A percentile compares a stretch with the other conserved stretches of the same genome.
Conservation (phyloP, 805 yeast species). For the Candida patagonica region DNA sequence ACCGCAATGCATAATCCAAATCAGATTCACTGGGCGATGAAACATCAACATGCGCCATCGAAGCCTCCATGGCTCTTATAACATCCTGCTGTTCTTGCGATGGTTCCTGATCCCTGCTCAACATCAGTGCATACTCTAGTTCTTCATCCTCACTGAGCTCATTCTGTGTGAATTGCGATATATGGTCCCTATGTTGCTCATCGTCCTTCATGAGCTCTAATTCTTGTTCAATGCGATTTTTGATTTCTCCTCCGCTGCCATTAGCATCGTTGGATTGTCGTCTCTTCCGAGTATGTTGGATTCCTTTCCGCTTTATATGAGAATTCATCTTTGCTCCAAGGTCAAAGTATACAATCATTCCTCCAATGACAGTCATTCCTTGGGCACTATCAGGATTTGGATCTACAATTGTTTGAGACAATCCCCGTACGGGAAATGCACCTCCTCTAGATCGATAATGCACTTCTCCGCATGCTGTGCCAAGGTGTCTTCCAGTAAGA, state of each 20-base stretch:
- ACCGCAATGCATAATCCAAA: conserved; percentile 7
- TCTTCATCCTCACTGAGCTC: conserved; percentile 26
- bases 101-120: conserved; percentile 18
- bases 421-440: background rate
- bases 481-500: conserved; percentile 21
- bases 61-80: conserved; percentile 13
- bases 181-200: conserved; percentile 14
- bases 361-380: conserved; percentile 21
- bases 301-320: conserved; percentile 16
- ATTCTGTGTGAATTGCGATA: conserved; percentile 12
- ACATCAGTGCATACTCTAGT: conserved; percentile 24
- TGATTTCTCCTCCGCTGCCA: conserved; percentile 12
- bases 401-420: conserved; percentile 10
- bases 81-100: conserved; percentile 8
- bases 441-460: background rate
- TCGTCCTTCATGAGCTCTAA: conserved; percentile 19
- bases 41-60: conserved; percentile 7
- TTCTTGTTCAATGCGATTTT: conserved; percentile 19
- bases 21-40: conserved; percentile 3
- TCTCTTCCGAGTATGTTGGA: conserved; percentile 12
- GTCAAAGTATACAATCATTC: conserved; percentile 23
- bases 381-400: conserved; percentile 23
- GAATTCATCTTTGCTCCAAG: conserved; percentile 20
- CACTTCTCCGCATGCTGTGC: conserved; percentile 2
- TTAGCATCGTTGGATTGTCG: background rate